Evolutionary conservation across 345 rosid genomes (phyloP), one percentile per base, ranked within the genome.

Genomic region (Acer saccharum): DNA sequence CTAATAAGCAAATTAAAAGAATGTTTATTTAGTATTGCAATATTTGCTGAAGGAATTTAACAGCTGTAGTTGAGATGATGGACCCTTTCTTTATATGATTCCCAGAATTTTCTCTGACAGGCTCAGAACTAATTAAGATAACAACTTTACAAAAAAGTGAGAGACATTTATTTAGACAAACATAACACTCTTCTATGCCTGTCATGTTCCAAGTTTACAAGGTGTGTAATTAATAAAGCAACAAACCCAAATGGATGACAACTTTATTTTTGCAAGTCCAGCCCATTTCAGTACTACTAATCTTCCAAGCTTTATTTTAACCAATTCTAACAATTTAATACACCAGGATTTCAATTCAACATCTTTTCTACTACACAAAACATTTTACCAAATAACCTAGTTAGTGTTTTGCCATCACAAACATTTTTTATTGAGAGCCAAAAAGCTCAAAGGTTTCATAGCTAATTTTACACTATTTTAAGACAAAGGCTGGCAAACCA

Each of bases 61-160:
- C 46, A 65, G 74, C 17, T 71, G 63, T n/a, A n/a, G n/a, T 54
- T 54, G 69, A 65, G 68, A 18, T 9, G 12, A 50, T 50, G 61
- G 73, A 69, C 43, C 73, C 25, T 54, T 16, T 69, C 60, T 69
- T 69, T 50, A 16, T 50, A 50, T 18, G 61, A 69, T 69, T 69
- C 73, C 73, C 73, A 21, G 10, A 64, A 3, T 10, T 64, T 25
- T 64, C 41, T 64, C 58, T 23, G 41, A 25, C 32, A 64, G 13
- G 68, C 14, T 64, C 35, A 23, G 68, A 5, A 7, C 68, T 64
- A 27, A 32, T 5, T 35, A 43, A 57, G 46, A 29, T 10, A 44
- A 13, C 29, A 2, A 58, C 75, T 72, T 72, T 72, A 72, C 60
- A 25, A 58, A 10, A 43, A 8, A 43, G 46, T 8, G 10, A 71